Conservation (phyloP, 345 rosid genomes). For the Hevea brasiliensis region DNA sequence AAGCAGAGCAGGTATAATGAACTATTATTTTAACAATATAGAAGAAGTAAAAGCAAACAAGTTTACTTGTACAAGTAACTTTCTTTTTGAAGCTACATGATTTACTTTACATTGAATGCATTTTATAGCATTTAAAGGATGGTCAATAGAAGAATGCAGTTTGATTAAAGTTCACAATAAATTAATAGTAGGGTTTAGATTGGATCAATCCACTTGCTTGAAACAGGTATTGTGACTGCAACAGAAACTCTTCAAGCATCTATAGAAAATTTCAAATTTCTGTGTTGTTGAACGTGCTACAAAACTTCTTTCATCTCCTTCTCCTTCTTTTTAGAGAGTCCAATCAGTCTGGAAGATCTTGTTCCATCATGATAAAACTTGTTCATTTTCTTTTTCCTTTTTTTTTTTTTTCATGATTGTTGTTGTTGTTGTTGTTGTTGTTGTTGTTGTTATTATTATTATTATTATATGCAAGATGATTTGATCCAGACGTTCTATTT, state of each 20-base stretch:
- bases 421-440: too few relatives aligned
- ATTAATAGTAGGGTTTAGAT: not conserved
- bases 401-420: too few relatives aligned
- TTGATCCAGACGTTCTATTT: not conserved
- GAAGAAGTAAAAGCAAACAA: not conserved
- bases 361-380: not conserved
- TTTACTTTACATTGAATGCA: not conserved
- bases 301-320: not conserved
- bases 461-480: not conserved
- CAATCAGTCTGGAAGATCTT: not conserved
- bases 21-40: too few relatives aligned
- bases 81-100: not conserved
- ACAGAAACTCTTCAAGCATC: not conserved
- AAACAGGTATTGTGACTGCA: not conserved
- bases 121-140: not conserved
- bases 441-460: not conserved
- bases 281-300: not conserved
- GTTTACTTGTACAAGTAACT: not conserved
- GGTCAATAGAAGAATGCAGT: not conserved
- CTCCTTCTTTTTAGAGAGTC: not conserved
- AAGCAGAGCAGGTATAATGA: conserved; percentile 35
- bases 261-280: not conserved
- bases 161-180: not conserved
- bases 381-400: not conserved
- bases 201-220: not conserved